These are phyloP conservation scores for Syzygium aqueum DNA, from an alignment of 345 rosid genomes.

Conservation along the genomic window DNA sequence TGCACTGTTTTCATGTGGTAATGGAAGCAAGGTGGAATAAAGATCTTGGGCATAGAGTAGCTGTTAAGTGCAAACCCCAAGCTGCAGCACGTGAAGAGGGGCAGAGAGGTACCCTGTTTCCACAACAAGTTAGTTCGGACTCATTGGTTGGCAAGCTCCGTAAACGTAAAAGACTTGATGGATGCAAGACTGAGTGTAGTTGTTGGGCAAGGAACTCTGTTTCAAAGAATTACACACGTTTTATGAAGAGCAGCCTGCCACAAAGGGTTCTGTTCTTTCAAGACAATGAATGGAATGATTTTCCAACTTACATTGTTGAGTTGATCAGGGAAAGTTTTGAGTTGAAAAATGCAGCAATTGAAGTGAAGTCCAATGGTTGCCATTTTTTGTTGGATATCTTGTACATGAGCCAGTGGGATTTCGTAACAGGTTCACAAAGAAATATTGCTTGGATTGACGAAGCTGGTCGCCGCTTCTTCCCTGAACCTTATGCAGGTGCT, in stretches of 20 bases:
- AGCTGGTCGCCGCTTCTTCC: slow-evolving; percentile 26
- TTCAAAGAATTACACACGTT: slow-evolving; percentile 22
- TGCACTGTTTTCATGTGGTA: background rate
- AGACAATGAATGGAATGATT: slow-evolving; percentile 31
- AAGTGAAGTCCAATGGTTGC: slow-evolving; percentile 16
- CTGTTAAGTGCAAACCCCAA: background rate
- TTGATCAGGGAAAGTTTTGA: slow-evolving; percentile 17
- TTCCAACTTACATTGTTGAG: slow-evolving; percentile 15
- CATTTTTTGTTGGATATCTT: slow-evolving; percentile 24
- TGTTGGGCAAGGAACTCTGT: slow-evolving; percentile 8
- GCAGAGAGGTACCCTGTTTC: background rate
- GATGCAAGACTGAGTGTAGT: slow-evolving; percentile 15
- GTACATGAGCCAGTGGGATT: slow-evolving; percentile 23
- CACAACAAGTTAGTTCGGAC: slow-evolving; percentile 15
- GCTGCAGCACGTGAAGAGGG: background rate
- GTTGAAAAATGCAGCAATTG: slow-evolving; percentile 20
- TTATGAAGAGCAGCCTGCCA: slow-evolving; percentile 22
- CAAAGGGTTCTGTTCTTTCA: slow-evolving; percentile 27
- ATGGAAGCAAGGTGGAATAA: slow-evolving; percentile 5
- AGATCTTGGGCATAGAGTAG: background rate
- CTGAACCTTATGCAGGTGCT: slow-evolving; percentile 14
- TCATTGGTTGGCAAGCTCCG: slow-evolving; percentile 13
- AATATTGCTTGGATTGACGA: slow-evolving; percentile 48
- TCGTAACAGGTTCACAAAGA: slow-evolving; percentile 13
- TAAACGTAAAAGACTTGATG: slow-evolving; percentile 46